Base-by-base conservation (phyloP, 345 rosid genomes). In the Angophora floribunda region DNA sequence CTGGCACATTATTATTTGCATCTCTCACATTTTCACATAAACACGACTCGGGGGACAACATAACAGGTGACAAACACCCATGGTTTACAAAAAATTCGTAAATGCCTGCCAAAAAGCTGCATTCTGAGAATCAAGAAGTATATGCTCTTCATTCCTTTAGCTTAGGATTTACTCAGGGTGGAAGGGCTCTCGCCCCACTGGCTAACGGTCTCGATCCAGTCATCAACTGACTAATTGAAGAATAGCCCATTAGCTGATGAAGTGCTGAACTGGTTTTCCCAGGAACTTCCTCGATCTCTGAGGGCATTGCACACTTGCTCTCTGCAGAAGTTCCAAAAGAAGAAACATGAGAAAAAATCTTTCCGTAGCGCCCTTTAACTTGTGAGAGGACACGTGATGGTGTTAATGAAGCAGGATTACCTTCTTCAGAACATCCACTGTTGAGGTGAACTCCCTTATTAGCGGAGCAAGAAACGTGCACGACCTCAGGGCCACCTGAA, bases 211-310 rank as follows among this genome's bases (percentile, higher is more conserved):
- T 36, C 70, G 85, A 52, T 32, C 87, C 88, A 36, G 87, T 70
- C 49, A 96, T 86, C 89, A 96, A 90, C 89, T 91, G 94, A 89
- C 95, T 92, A n/a, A 92, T 91, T 13, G 99, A 94, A 89, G 96
- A 90, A 91, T 96, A 97, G 65, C 99, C 99, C 98, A 97, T 95
- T 57, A 97, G 94, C 87, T 87, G 90, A 90, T 97, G 99, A 88
- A 97, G 98, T 7, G 95, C 97, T 15, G 95, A 95, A 88, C 94
- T 92, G 85, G 91, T 91, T 87, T 89, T 88, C 80, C 89, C 92
- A 75, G 90, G 90, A 86, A 87, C 70, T 89, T 92, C 93, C 88
- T 93, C 92, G 70, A 70, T 91, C 88, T 92, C 95, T 49, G 49
- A 75, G 84, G 49, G 28, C 84, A 75, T 75, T 75, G 49, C 49